Evolutionary conservation across 441 rosid genomes (phyloP), one percentile per base, ranked within the genome.

Genomic region (Dalechampia spathulata): DNA sequence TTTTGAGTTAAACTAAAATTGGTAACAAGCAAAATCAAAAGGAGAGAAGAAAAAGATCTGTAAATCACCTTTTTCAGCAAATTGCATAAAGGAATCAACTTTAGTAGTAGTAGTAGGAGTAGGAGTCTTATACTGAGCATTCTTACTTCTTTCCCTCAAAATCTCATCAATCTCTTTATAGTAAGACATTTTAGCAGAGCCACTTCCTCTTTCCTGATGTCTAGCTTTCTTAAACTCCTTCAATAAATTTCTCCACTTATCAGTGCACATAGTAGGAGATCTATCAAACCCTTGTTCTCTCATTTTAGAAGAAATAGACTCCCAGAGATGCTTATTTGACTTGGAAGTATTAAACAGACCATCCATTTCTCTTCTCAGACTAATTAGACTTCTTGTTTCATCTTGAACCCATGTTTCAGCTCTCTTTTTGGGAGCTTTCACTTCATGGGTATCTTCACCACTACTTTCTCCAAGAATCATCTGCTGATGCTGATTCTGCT

Each of bases 371-470:
- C 95, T 71, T 34, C 99, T 76, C 5, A 90, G 58, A 32, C 63
- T 74, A 54, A 93, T 87, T 53, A 93, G 62, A 77, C 71, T 74
- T 44, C 97, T 85, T 8, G 96, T 93, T 60, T 93, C 99, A 57
- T 90, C 97, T 60, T 87, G 97, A 2, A 90, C 87, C 99, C 97
- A 93, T 15, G 96, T 90, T 82, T 93, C 96, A 1, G 99, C 96
- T 46, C 99, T 76, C 71, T 90, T 93, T 73, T 93, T 93, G 0
- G 99, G 99, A 2, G 89, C 83, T 73, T 79, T 90, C 22, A 83
- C 69, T 62, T 87, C 97, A 43, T 78, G 92, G 53, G 74, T 83
- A 28, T 83, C 96, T 52, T 88, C 85, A 8, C 74, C 70, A 62
- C 97, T 90, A 69, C 87, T 82, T 42, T 88, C 96, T 0, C 82